phyloP scores from a whole-genome alignment of 441 rosid genomes.

The Gossypium aridum region DNA sequence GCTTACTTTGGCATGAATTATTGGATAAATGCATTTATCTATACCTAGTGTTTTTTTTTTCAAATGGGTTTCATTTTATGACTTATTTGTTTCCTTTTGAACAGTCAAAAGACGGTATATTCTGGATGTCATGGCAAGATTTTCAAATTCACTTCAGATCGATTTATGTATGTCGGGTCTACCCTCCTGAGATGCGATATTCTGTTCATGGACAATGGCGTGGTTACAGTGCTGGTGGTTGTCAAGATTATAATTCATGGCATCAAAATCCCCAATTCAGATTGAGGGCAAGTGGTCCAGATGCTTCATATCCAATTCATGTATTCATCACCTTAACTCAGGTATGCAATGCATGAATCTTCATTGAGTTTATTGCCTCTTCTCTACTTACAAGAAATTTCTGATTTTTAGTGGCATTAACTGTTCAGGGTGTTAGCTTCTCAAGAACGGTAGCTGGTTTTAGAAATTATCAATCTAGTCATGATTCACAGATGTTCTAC shows the following conservation, averaged over 20 bases:
- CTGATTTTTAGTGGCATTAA: background rate
- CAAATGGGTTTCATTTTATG: background rate
- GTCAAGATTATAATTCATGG: slow-evolving; percentile 99
- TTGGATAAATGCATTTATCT: slow-evolving; percentile 11
- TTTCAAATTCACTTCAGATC: slow-evolving; percentile 99
- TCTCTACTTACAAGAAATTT: background rate
- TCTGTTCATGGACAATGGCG: slow-evolving; percentile 98
- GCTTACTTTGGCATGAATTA: background rate
- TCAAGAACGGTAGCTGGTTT: slow-evolving; percentile 97
- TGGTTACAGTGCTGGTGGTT: slow-evolving; percentile 98
- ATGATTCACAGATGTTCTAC: slow-evolving; percentile 94
- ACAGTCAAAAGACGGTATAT: slow-evolving; percentile 98
- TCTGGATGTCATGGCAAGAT: slow-evolving; percentile 99
- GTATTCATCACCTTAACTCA: slow-evolving; percentile 97
- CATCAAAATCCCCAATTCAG: slow-evolving; percentile 99
- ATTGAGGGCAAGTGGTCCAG: slow-evolving; percentile 83
- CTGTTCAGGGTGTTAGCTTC: slow-evolving; percentile 92
- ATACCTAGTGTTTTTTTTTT: background rate
- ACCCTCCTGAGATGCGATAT: slow-evolving; percentile 97
- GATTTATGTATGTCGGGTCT: slow-evolving; percentile 95
- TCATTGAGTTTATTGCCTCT: background rate
- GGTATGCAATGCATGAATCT: slow-evolving; percentile 32
- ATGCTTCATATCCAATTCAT: slow-evolving; percentile 87
- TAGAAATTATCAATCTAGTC: slow-evolving; percentile 94
- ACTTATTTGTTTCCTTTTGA: slow-evolving; percentile 19